These are phyloP conservation scores for Polymyxa betae DNA, from an alignment of 208 protist genomes.

Conservation along the genomic window DNA sequence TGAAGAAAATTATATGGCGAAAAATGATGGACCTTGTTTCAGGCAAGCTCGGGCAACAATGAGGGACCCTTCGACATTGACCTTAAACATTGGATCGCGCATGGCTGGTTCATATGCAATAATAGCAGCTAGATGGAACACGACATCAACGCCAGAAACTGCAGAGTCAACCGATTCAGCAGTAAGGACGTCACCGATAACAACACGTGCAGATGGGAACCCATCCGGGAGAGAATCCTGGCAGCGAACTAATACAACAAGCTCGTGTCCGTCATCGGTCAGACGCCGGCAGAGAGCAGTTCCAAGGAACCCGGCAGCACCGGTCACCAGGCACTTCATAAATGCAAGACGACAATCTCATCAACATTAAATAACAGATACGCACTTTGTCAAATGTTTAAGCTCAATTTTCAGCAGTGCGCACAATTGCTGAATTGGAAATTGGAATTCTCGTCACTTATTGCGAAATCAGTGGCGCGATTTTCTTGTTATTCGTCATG, in stretches of 20 bases:
- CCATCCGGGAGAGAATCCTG: background rate
- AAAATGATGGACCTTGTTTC: conserved; percentile 37
- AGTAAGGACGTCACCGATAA: background rate
- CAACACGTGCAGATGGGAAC: background rate
- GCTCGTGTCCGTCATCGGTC: conserved; percentile 3
- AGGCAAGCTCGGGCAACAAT: background rate
- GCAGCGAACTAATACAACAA: background rate
- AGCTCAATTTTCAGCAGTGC: too few species aligned
- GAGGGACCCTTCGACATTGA: background rate
- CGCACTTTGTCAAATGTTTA: too few species aligned
- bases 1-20: too few species aligned
- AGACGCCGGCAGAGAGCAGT: conserved; percentile 10
- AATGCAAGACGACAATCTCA: too few species aligned
- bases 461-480: too few species aligned
- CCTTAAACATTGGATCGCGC: background rate
- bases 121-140: conserved; percentile 36
- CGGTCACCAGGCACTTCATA: conserved; percentile 3
- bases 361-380: too few species aligned
- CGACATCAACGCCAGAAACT: background rate
- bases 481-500: too few species aligned
- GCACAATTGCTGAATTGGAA: too few species aligned
- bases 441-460: too few species aligned
- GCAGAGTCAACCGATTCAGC: background rate
- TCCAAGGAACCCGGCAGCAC: background rate
- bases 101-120: background rate